Conservation (phyloP, 495 filamentous ascomycete species). For the Hypoxylon trugodes region DNA sequence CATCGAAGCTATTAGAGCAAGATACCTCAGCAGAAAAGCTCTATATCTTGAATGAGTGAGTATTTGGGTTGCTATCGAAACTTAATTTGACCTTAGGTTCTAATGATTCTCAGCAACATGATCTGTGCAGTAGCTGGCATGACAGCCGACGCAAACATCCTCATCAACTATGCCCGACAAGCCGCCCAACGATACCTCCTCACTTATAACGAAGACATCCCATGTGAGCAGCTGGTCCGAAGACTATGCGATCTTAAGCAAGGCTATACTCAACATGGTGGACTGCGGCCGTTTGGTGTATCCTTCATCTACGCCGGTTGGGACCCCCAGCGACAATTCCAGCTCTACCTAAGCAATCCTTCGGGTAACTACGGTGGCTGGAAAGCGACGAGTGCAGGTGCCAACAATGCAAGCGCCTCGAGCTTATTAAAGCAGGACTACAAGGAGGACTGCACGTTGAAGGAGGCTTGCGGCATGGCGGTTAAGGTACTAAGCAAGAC, state of each 20-base stretch:
- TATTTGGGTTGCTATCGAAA: background rate
- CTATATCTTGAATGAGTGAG: conserved; percentile 97
- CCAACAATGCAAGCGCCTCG: conserved; percentile 97
- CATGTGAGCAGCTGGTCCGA: conserved; percentile 97
- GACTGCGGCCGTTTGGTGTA: conserved; percentile 96
- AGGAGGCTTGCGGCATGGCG: conserved; percentile 96
- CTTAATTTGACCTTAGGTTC: background rate
- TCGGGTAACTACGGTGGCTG: conserved; percentile 99
- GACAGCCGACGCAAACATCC: conserved; percentile 99
- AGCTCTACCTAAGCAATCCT: conserved; percentile 99
- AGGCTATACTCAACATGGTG: conserved; percentile 98
- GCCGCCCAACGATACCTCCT: conserved; percentile 95
- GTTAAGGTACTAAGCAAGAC: conserved; percentile 99
- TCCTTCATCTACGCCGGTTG: conserved; percentile 99
- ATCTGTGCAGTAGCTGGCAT: conserved; percentile 99
- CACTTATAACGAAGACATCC: conserved; percentile 99
- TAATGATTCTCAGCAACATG: conserved; percentile 80
- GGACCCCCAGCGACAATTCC: conserved; percentile 94
- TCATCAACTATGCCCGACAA: conserved; percentile 99
- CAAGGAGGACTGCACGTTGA: conserved; percentile 94
- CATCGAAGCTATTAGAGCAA: conserved; percentile 98
- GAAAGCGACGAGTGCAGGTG: conserved; percentile 97
- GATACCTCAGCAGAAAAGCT: conserved; percentile 99
- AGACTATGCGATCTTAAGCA: conserved; percentile 98
- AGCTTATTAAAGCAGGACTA: conserved; percentile 99